Evolutionary conservation across 192 early-diverging fungal species (phyloP).

Genomic region (Backusella circina): DNA sequence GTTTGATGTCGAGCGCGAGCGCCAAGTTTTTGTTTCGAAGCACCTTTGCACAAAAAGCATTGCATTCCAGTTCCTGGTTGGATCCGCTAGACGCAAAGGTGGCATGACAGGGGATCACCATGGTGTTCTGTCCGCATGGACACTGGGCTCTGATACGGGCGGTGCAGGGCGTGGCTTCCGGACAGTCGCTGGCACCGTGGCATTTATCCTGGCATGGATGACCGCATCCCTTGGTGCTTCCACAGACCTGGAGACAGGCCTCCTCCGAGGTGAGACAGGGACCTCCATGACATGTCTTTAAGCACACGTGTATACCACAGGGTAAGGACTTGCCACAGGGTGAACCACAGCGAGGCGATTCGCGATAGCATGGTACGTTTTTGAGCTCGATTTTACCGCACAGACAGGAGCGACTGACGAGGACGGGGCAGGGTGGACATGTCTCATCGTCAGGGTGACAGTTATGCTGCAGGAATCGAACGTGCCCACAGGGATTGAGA

Average conservation of each 20-base stretch:
- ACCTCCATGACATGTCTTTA: constrained; percentile 77
- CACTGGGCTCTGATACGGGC: constrained; percentile 58
- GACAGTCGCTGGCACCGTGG: constrained; percentile 71
- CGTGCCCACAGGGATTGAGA: constrained; percentile 72
- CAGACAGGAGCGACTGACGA: constrained; percentile 68
- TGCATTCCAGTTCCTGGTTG: constrained; percentile 61
- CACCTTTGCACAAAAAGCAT: constrained; percentile 77
- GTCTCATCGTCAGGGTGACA: constrained; percentile 84
- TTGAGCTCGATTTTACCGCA: constrained; percentile 78
- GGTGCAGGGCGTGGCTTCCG: constrained; percentile 72
- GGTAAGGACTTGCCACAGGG: constrained; percentile 52
- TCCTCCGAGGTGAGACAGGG: constrained; percentile 59
- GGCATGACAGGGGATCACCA: constrained; percentile 65
- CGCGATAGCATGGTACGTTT: constrained; percentile 80
- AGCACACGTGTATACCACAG: constrained; percentile 78
- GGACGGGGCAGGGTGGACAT: constrained; percentile 88
- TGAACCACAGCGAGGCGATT: constrained; percentile 64
- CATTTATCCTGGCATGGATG: constrained; percentile 75
- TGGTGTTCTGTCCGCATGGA: constrained; percentile 65
- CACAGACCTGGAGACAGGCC: constrained; percentile 69
- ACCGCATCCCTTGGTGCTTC: constrained; percentile 77
- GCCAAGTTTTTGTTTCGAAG: constrained; percentile 80
- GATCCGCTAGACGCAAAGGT: constrained; percentile 41
- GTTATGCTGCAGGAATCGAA: constrained; percentile 61
- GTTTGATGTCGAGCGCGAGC: constrained; percentile 63